Evolutionary conservation across 2,329 filamentous ascomycete species (phyloP).

Genomic region (Cercospora sp.): DNA sequence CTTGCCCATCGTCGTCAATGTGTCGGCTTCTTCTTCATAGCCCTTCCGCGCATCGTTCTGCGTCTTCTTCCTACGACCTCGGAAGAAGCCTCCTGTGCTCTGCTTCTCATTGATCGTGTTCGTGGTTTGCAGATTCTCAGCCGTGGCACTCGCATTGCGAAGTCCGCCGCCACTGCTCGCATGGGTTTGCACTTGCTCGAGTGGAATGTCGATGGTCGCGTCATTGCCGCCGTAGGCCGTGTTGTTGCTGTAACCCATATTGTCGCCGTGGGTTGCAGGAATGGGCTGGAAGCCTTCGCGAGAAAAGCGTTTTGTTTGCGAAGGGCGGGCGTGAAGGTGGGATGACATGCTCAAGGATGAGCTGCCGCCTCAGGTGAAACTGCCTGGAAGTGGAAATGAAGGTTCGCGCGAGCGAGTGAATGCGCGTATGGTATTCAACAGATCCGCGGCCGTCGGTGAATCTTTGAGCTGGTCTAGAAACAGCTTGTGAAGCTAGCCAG

Average conservation of each 20-base stretch:
- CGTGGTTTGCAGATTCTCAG: conserved; percentile 34
- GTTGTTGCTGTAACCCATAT: conserved; percentile 45
- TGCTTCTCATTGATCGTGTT: conserved; percentile 39
- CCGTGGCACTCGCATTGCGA: conserved; percentile 43
- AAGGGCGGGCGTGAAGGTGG: conserved; percentile 23
- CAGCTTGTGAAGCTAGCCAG: neutral
- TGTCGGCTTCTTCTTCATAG: conserved; percentile 54
- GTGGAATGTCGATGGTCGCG: conserved; percentile 62
- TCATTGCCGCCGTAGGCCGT: conserved; percentile 57
- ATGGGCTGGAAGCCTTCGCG: conserved; percentile 35
- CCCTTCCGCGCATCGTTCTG: conserved; percentile 36
- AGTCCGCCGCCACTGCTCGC: conserved; percentile 45
- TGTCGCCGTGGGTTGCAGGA: conserved; percentile 24
- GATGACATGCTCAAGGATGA: conserved; percentile 21
- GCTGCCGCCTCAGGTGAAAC: neutral
- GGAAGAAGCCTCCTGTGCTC: conserved; percentile 42
- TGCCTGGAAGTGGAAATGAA: neutral
- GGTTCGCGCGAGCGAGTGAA: conserved; percentile 1
- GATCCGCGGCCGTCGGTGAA: neutral
- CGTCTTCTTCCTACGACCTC: conserved; percentile 40
- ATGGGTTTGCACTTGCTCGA: conserved; percentile 56
- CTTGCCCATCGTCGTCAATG: conserved; percentile 59
- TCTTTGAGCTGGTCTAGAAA: neutral
- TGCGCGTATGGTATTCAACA: neutral
- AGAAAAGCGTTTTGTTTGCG: conserved; percentile 33